These are phyloP conservation scores for Cladobotryum protrusum DNA, from an alignment of 2,329 filamentous ascomycete genomes.

Conservation along the genomic window DNA sequence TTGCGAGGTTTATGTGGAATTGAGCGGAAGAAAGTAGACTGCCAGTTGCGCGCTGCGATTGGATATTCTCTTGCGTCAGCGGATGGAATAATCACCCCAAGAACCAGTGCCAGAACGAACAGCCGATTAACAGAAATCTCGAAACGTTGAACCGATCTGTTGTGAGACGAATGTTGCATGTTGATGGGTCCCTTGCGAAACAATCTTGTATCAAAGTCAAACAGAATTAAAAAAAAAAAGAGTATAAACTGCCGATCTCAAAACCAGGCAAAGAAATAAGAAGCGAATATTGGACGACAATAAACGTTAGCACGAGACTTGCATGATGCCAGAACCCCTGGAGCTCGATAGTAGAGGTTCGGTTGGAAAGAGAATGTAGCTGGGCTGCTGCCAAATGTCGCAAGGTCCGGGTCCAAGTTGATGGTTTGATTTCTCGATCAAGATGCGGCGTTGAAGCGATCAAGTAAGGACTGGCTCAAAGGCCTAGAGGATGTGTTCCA, in stretches of 20 bases:
- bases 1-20: slow-evolving; percentile 16
- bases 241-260: too few relatives aligned
- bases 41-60: slow-evolving; percentile 18
- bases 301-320: too few relatives aligned
- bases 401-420: too few relatives aligned
- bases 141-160: background rate
- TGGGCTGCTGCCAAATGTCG: background rate
- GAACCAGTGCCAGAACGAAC: slow-evolving; percentile 17
- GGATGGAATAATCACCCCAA: slow-evolving; percentile 16
- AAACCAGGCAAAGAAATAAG: background rate
- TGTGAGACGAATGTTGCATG: slow-evolving; percentile 1
- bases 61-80: slow-evolving; percentile 13
- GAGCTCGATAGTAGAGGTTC: background rate
- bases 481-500: background rate
- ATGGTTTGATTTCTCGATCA: background rate
- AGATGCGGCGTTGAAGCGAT: background rate
- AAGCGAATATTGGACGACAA: too few relatives aligned
- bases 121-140: slow-evolving; percentile 16
- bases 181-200: background rate
- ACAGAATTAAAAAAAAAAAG: background rate
- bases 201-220: background rate
- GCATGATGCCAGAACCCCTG: too few relatives aligned
- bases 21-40: slow-evolving; percentile 21
- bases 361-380: background rate
- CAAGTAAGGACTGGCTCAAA: background rate